Percentiles rank a stretch among this genome's conserved stretches.
These are phyloP conservation scores for Neurospora sp. DNA, from an alignment of 495 filamentous ascomycete species.

Conservation along the genomic window DNA sequence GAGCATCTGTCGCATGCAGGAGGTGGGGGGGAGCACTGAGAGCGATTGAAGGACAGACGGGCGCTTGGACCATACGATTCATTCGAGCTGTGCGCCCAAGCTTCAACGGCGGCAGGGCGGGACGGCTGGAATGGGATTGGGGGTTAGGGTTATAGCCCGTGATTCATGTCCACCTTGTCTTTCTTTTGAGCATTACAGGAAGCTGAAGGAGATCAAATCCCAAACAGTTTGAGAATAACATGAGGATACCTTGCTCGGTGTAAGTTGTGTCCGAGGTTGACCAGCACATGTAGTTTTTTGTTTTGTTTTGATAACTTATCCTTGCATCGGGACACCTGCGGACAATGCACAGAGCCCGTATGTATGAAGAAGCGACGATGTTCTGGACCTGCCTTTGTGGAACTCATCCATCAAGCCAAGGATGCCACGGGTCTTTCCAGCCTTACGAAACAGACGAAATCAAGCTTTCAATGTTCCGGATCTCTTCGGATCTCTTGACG, in stretches of 20 bases:
- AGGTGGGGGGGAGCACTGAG: constrained; percentile 2
- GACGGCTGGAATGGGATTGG: not conserved
- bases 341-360: not conserved
- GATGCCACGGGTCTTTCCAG: not conserved
- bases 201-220: not conserved
- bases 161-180: not conserved
- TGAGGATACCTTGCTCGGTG: not conserved
- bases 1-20: not conserved
- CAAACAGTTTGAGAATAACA: not conserved
- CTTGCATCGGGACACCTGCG: not conserved
- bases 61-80: not conserved
- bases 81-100: not conserved
- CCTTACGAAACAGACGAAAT: not conserved
- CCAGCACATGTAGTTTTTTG: not conserved
- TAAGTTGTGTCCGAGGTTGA: not conserved
- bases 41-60: not conserved
- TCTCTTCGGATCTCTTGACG: not conserved
- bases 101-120: not conserved
- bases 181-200: not conserved
- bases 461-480: not conserved
- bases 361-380: not conserved
- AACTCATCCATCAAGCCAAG: not conserved
- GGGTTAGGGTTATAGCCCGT: not conserved
- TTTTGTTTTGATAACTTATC: not conserved
- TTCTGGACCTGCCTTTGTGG: not conserved